Conservation (phyloP, 306 rosid species). For the Gynostemma pentaphyllum region DNA sequence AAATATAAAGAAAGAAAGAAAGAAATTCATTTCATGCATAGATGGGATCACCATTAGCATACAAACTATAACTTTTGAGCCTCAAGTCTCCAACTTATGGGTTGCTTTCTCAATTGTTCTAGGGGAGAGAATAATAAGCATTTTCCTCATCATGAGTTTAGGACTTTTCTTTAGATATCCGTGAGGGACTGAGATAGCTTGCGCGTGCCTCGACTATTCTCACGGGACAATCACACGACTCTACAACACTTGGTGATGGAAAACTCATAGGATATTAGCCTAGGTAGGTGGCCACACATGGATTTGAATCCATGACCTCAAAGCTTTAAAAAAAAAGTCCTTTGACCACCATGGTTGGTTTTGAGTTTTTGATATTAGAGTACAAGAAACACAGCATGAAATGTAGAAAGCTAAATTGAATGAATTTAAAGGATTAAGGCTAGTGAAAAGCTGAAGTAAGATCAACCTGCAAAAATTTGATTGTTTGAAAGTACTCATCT, state of each 20-base stretch:
- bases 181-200: too few relatives aligned
- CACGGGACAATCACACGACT: too few relatives aligned
- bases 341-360: too few relatives aligned
- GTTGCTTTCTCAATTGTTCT: neutral
- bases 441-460: neutral
- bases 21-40: neutral
- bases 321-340: too few relatives aligned
- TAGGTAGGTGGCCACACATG: too few relatives aligned
- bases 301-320: too few relatives aligned
- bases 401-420: neutral
- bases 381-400: neutral
- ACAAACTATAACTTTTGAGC: neutral
- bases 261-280: too few relatives aligned
- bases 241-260: too few relatives aligned
- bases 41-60: slow-evolving; percentile 5
- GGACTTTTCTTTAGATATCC: too few relatives aligned
- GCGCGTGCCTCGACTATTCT: too few relatives aligned
- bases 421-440: neutral
- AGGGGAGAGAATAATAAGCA: neutral
- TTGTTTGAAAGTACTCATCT: too few relatives aligned
- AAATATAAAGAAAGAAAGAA: neutral
- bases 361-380: neutral
- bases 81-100: neutral
- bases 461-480: too few relatives aligned
- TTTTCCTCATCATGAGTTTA: neutral